A percentile compares a stretch with the other conserved stretches of the same genome.
These are phyloP conservation scores for Melanomma pulvis-pyrius DNA, from an alignment of 495 filamentous ascomycete genomes.

Conservation along the genomic window DNA sequence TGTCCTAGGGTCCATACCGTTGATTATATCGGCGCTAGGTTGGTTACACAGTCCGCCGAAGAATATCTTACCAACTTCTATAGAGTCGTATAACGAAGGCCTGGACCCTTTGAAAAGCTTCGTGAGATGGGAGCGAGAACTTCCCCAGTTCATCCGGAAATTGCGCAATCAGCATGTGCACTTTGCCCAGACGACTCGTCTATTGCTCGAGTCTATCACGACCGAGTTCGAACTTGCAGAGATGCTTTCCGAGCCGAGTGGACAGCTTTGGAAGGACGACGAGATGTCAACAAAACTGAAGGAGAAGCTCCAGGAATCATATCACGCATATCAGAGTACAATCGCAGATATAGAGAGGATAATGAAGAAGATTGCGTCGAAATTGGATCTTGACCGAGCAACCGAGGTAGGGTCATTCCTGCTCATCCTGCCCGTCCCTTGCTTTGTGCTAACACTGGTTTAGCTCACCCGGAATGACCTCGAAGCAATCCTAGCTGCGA, in stretches of 20 bases:
- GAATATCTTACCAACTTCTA: background rate
- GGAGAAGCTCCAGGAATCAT: slow-evolving; percentile 36
- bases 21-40: slow-evolving; percentile 28
- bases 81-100: slow-evolving; percentile 30
- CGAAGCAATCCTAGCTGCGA: slow-evolving; percentile 35
- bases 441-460: slow-evolving; percentile 7
- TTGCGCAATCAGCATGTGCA: slow-evolving; percentile 39
- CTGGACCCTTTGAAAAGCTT: slow-evolving; percentile 36
- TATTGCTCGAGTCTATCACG: slow-evolving; percentile 36
- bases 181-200: slow-evolving; percentile 34
- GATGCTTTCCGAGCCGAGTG: slow-evolving; percentile 33
- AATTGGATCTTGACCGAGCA: slow-evolving; percentile 35
- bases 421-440: too few relatives aligned
- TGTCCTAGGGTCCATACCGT: slow-evolving; percentile 20
- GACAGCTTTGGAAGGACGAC: slow-evolving; percentile 32
- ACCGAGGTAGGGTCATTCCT: slow-evolving; percentile 17
- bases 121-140: slow-evolving; percentile 33
- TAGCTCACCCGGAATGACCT: slow-evolving; percentile 36
- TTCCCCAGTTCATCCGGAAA: slow-evolving; percentile 36
- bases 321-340: slow-evolving; percentile 33
- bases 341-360: slow-evolving; percentile 35
- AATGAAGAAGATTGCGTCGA: slow-evolving; percentile 37
- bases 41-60: background rate
- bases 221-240: slow-evolving; percentile 38
- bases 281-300: slow-evolving; percentile 25